Evolutionary conservation across 148 eudicot genomes (phyloP).

Genomic region (Nepenthes gracilis): DNA sequence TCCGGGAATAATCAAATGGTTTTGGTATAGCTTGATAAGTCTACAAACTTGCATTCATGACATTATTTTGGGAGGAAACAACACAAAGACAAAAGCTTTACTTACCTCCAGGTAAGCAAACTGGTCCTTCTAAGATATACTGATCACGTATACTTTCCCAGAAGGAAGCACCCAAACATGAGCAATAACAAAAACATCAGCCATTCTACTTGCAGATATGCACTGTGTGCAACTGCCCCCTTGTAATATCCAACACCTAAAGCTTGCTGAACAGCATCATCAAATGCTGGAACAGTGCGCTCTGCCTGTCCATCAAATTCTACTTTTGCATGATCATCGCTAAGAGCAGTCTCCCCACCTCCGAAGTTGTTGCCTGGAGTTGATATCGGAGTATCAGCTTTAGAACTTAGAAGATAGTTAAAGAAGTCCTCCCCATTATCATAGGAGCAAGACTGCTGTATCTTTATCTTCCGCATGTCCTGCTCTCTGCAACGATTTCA

Average conservation of each 20-base stretch:
- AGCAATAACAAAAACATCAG: slow-evolving; percentile 97
- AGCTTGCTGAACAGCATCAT: slow-evolving; percentile 87
- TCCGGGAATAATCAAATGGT: background rate
- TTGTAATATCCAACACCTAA: slow-evolving; percentile 95
- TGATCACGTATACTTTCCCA: slow-evolving; percentile 88
- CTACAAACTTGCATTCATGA: background rate
- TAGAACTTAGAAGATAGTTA: slow-evolving; percentile 93
- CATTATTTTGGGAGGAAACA: background rate
- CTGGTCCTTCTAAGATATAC: slow-evolving; percentile 51
- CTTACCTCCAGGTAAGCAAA: slow-evolving; percentile 82
- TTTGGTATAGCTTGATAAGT: background rate
- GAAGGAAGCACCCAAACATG: slow-evolving; percentile 74
- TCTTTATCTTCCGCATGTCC: slow-evolving; percentile 27
- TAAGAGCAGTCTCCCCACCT: slow-evolving; percentile 29
- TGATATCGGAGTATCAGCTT: slow-evolving; percentile 77
- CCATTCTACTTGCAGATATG: slow-evolving; percentile 70
- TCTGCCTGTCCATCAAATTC: slow-evolving; percentile 53
- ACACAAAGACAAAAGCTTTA: background rate
- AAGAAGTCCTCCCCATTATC: slow-evolving; percentile 94
- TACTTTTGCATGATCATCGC: slow-evolving; percentile 32
- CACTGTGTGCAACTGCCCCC: slow-evolving; percentile 81
- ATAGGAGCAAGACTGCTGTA: slow-evolving; percentile 20
- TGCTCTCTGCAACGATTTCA: slow-evolving; percentile 31
- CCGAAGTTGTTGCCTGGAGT: slow-evolving; percentile 39
- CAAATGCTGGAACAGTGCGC: slow-evolving; percentile 54